Evolutionary conservation across 768 basidiomycete species (phyloP).

Genomic region (Tulasnella sp.): DNA sequence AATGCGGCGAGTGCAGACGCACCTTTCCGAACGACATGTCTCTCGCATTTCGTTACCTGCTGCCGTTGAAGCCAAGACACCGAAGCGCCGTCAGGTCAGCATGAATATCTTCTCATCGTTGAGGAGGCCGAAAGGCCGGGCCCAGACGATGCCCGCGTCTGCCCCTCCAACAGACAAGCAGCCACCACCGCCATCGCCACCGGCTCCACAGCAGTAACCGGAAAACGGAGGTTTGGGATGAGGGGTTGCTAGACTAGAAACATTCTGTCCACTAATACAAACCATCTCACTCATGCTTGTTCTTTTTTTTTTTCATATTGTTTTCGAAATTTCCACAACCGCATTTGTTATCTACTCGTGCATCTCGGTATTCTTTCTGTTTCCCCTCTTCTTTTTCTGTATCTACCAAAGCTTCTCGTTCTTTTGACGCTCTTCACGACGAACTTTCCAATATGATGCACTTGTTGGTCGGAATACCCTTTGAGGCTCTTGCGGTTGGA

Average conservation of each 20-base stretch:
- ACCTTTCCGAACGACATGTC: conserved; percentile 54
- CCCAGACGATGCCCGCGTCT: background rate
- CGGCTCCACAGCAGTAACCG: background rate
- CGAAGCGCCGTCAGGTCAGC: background rate
- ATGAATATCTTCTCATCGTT: background rate
- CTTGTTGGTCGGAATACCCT: background rate
- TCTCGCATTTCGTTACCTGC: conserved; percentile 19
- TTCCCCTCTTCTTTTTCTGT: background rate
- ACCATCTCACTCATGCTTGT: background rate
- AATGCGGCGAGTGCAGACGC: conserved; percentile 75
- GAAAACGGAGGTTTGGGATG: background rate
- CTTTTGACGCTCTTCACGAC: background rate
- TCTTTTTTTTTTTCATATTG: background rate
- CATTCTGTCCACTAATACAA: background rate
- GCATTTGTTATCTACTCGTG: conserved; percentile 3
- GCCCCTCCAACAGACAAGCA: background rate
- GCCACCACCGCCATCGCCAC: background rate
- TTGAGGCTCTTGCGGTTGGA: background rate
- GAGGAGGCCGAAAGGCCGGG: background rate
- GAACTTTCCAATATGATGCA: conserved; percentile 10
- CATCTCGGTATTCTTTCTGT: background rate
- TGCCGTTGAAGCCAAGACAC: background rate
- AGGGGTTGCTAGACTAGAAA: background rate
- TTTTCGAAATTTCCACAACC: background rate
- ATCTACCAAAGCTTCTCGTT: background rate